A percentile compares a stretch with the other conserved stretches of the same genome.
Evolutionary conservation across 768 basidiomycete genomes (phyloP).

Genomic region (Auriscalpium orientale): DNA sequence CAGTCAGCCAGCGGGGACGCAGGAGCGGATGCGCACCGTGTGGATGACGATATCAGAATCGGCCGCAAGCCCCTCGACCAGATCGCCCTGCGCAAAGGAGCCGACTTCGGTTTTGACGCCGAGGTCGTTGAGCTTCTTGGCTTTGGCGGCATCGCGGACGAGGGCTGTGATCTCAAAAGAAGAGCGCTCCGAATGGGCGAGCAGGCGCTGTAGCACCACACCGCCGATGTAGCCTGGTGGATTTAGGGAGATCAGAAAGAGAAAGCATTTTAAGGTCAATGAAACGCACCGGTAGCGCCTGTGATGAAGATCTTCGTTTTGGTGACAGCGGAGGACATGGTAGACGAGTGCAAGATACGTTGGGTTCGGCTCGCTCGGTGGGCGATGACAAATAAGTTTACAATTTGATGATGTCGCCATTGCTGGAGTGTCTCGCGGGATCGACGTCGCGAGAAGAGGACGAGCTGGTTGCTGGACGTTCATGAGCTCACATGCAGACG

Average conservation of each 20-base stretch:
- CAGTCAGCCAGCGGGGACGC: too few species aligned
- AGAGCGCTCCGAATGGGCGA: constrained; percentile 27
- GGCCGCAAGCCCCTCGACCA: constrained; percentile 37
- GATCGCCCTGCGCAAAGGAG: constrained; percentile 33
- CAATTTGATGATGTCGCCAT: too few species aligned
- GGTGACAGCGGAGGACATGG: neutral
- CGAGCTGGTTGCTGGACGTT: too few species aligned
- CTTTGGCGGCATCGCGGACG: constrained; percentile 38
- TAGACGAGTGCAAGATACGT: neutral
- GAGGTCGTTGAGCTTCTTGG: constrained; percentile 29
- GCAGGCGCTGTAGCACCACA: constrained; percentile 35
- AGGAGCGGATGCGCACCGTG: constrained; percentile 21
- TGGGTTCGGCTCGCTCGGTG: neutral
- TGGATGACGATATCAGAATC: constrained; percentile 38
- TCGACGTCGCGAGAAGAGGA: too few species aligned
- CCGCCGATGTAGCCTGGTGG: constrained; percentile 44
- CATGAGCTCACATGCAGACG: too few species aligned
- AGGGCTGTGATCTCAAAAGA: constrained; percentile 37
- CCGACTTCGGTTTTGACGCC: constrained; percentile 28
- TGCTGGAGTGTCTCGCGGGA: too few species aligned
- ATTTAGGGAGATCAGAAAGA: neutral
- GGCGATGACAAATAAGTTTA: too few species aligned
- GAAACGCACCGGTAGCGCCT: constrained; percentile 9
- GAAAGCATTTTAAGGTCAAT: neutral
- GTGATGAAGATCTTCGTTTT: constrained; percentile 9